These are phyloP conservation scores for Chytriomyces sp. DNA, from an alignment of 192 early-diverging fungal genomes.

Conservation along the genomic window DNA sequence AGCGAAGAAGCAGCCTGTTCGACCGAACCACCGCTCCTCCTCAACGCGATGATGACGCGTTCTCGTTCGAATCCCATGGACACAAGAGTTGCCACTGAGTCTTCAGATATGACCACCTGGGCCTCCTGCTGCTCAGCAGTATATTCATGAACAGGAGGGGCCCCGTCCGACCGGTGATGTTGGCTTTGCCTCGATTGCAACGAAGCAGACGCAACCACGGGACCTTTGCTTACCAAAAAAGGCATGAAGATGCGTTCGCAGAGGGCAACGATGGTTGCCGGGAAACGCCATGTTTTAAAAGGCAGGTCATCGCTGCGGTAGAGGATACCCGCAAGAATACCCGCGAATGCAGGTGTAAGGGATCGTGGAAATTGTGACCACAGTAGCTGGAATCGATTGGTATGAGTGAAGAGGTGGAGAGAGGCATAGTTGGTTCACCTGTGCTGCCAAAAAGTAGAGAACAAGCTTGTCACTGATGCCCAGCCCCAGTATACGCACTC, in stretches of 20 bases:
- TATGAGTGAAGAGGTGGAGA: not conserved
- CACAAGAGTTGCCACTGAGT: constrained; percentile 23
- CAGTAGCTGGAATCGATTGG: constrained; percentile 25
- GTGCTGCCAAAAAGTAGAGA: constrained; percentile 33
- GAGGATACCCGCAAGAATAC: constrained; percentile 34
- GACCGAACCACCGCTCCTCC: constrained; percentile 19
- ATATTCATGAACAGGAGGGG: constrained; percentile 7
- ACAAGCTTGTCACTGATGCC: constrained; percentile 38
- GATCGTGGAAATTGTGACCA: constrained; percentile 39
- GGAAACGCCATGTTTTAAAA: constrained; percentile 33
- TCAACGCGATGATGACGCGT: constrained; percentile 15
- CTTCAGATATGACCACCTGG: constrained; percentile 14
- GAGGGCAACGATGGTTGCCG: constrained; percentile 7
- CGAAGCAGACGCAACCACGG: not conserved
- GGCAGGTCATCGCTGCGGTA: constrained; percentile 23
- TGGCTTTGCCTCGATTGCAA: not conserved
- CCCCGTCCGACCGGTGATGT: not conserved
- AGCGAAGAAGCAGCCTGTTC: constrained; percentile 22
- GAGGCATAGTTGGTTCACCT: constrained; percentile 26
- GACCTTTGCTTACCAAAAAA: constrained; percentile 7
- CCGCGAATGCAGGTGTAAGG: constrained; percentile 19
- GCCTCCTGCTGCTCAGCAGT: not conserved
- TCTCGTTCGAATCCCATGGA: constrained; percentile 35
- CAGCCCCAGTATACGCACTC: constrained; percentile 36
- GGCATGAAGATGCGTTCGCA: constrained; percentile 21